Evolutionary conservation across 2,329 filamentous ascomycete genomes (phyloP), one percentile per base, ranked within the genome.

Genomic region (Leptographium galeiforme): DNA sequence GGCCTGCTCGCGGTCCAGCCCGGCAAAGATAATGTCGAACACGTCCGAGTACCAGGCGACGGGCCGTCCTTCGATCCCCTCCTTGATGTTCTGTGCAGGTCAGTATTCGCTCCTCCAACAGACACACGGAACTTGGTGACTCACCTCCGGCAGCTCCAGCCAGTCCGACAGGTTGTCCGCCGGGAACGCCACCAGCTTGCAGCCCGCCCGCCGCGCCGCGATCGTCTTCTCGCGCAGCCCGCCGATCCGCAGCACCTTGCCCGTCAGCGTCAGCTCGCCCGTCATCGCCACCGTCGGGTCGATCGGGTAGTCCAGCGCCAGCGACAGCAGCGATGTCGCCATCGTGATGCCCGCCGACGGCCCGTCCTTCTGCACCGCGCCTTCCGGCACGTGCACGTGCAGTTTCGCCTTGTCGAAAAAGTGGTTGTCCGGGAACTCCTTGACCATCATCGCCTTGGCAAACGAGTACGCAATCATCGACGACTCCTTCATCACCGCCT

Each of bases 401-500:
- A 98, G 80, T 70, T 86, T 89, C 11, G 91, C 93, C 71, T 93
- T 90, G 65, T 97, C 89, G 63, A 98, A 95, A 75, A 97, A 98
- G 66, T 83, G 81, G 69, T 98, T 98, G 55, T 89, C 83, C 0
- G 89, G 84, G 72, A 90, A 98, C 43, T 86, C 72, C 63, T 82
- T 84, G 8, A 85, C 89, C 77, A 97, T 83, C 56, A 91, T 75
- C 1, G 89, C 84, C 72, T 97, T 97, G 63, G 89, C 84, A 64
- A 95, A 98, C 0, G 89, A 95, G 73, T 98, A 97, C 48, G 93
- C 94, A 59, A 98, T 96, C 2, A 82, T 76, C 0, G 89, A 93
- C 2, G 90, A 96, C 70, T 98, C 93, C 71, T 96, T 97, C 94
- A 98, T 98, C 41, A 98, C 93, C 16, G 81, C 81, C 72, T 95